Evolutionary conservation across 2,329 filamentous ascomycete genomes (phyloP), one percentile per base, ranked within the genome.

Genomic region (Stachybotrys chlorohalonatus): DNA sequence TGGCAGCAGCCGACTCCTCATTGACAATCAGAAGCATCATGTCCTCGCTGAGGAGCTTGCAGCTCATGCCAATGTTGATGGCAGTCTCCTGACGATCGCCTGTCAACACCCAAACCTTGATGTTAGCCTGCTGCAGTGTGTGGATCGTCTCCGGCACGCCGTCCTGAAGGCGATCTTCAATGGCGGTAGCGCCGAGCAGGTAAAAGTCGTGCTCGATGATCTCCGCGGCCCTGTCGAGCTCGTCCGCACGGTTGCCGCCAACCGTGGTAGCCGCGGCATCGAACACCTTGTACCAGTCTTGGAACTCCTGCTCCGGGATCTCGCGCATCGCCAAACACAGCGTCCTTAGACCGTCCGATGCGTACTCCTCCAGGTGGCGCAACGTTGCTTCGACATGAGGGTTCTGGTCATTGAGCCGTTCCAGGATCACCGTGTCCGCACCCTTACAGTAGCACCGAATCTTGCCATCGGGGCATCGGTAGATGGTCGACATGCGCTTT

Each of bases 31-130:
- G 76, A 11, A 99, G 80, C 66, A 94, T 96, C 94, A 99, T 99
- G 64, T 99, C 95, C 72, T 99, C 94, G 61, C 91, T 96, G 57
- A 99, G 90, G 52, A 99, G 81, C 74, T 97, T 97, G 75, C 94
- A 99, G 69, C 91, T 96, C 94, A 99, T 99, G 60, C 95, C 94
- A 62, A 99, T 99, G 70, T 99, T 99, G 81, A 99, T 99, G 55
- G 94, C 94, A 31, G 94, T 99, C 72, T 99, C 94, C 73, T 99
- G 95, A 64, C 94, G 84, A 76, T 99, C 94, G 63, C 94, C 94
- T 46, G 94, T 99, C 70, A 99, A 73, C 17, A 99, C 94, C 94
- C 94, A 99, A 54, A 99, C 87, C 73, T 99, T 99, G 78, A 99
- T 97, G 53, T 92, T 93, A 30, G 95, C 94, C 60, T 92, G 89